Base-by-base conservation (phyloP, 345 rosid species). In the Mallotus nudiflorus region DNA sequence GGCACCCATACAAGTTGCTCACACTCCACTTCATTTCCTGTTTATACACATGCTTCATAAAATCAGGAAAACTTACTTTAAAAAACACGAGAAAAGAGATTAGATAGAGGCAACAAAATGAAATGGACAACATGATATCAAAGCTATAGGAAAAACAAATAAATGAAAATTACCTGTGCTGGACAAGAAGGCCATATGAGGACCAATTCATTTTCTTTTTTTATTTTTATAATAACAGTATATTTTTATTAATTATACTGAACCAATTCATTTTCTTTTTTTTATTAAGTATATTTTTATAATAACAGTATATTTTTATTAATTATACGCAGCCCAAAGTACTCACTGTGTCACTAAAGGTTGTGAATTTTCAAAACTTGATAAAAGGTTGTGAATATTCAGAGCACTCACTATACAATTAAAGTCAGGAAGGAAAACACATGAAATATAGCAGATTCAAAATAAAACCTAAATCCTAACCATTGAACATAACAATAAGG, bases 21-120 rank as follows among this genome's bases (percentile, higher is more conserved):
- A 78, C 97, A 95, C 84, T 95, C 99, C 58, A 89, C 96, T 85
- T 95, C 97, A 77, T 95, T 95, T 80, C 99, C 99, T 95, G 88
- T 78, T 73, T 61, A 82, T 53, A 69, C 33, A 82, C 67, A 71
- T 69, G 66, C 57, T 73, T 76, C 42, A 68, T 66, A 75, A 78
- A 56, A 76, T 77, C 73, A 78, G 72, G 65, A 72, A 68, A 65
- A 65, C 56, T 66, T 66, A 74, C 70, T 66, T 67, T 62, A 71
- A 52, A 70, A 52, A 39, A 31, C 62, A 25, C 52, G 73, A 31
- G 55, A 50, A 65, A 56, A 45, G 50, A 61, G 35, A 67, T 67
- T 35, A 55, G 61, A 49, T 6, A 66, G 9, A 71, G 42, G 33
- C 28, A 58, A 62, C 57, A 50, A 50, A 67, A 59, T 16, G 22